phyloP scores from a whole-genome alignment of 2,329 filamentous ascomycete genomes.

The Ampelomyces quisqualis region DNA sequence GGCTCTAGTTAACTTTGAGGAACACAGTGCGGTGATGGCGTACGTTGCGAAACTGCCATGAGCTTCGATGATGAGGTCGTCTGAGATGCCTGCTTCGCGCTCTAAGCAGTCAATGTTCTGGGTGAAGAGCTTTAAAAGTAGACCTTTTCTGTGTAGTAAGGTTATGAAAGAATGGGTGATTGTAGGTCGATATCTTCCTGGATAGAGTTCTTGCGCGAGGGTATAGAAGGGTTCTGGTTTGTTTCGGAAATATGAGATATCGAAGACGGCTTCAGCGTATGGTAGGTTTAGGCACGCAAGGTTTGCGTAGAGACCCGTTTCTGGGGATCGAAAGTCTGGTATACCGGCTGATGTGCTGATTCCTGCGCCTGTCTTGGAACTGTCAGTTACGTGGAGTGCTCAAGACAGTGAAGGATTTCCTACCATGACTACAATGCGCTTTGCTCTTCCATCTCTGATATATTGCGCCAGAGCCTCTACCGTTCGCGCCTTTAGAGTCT shows the following conservation, averaged over 20 bases:
- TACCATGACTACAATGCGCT: constrained; percentile 78
- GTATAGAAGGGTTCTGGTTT: constrained; percentile 91
- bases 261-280: constrained; percentile 90
- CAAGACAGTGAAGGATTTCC: constrained; percentile 8
- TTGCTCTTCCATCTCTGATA: constrained; percentile 68
- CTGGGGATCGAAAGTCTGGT: constrained; percentile 91
- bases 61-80: constrained; percentile 81
- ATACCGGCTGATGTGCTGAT: constrained; percentile 76
- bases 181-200: constrained; percentile 84
- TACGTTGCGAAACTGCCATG: constrained; percentile 83
- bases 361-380: constrained; percentile 71
- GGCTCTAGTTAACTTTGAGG: neutral
- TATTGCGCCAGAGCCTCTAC: constrained; percentile 76
- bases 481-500: constrained; percentile 66
- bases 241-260: constrained; percentile 81
- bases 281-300: constrained; percentile 82
- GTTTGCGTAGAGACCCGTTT: constrained; percentile 92
- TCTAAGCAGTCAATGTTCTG: constrained; percentile 98
- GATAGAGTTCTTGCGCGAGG: constrained; percentile 87
- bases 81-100: constrained; percentile 78
- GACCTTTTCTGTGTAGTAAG: constrained; percentile 74
- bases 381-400: constrained; percentile 7
- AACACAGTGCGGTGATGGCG: neutral
- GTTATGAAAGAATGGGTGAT: constrained; percentile 86
- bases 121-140: constrained; percentile 85